phyloP scores from a whole-genome alignment of 2,329 filamentous ascomycete genomes.

The Rhynchosporium graminicola region DNA sequence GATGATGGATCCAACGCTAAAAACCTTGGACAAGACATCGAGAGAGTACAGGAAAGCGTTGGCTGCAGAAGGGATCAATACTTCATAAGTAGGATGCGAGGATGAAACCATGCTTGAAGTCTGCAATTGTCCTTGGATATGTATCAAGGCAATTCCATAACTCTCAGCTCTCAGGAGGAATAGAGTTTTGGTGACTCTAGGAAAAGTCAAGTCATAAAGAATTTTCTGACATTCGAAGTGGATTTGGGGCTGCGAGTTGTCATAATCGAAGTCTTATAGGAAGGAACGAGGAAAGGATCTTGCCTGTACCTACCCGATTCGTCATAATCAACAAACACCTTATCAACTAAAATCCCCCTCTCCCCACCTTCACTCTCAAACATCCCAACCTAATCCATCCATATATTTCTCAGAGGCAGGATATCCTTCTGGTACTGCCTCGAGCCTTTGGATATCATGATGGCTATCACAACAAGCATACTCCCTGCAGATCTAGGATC shows the following conservation, averaged over 20 bases:
- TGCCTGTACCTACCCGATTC: conserved; percentile 11
- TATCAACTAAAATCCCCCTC: conserved; percentile 1
- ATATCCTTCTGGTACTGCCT: conserved; percentile 18
- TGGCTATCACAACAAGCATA: conserved; percentile 28
- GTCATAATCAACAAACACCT: conserved; percentile 15
- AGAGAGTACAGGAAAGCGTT: conserved; percentile 71
- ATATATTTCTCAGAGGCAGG: conserved; percentile 14
- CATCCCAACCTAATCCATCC: conserved; percentile 9
- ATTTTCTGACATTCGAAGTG: too few relatives aligned
- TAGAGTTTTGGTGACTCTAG: too few relatives aligned
- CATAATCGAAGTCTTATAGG: conserved; percentile 38
- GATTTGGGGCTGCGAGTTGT: not conserved
- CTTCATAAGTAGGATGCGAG: conserved; percentile 21
- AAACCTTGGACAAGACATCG: conserved; percentile 69
- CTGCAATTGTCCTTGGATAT: too few relatives aligned
- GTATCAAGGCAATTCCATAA: too few relatives aligned
- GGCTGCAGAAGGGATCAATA: conserved; percentile 54
- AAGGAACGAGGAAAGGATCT: conserved; percentile 21
- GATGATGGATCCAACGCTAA: conserved; percentile 73
- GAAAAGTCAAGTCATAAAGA: too few relatives aligned
- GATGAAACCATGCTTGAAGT: too few relatives aligned
- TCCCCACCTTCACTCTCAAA: conserved; percentile 11
- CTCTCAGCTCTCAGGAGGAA: too few relatives aligned
- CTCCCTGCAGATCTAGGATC: conserved; percentile 16
- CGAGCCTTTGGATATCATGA: conserved; percentile 30